Base-by-base conservation (phyloP, 2,329 filamentous ascomycete genomes). In the Aspergillus ochraceus region DNA sequence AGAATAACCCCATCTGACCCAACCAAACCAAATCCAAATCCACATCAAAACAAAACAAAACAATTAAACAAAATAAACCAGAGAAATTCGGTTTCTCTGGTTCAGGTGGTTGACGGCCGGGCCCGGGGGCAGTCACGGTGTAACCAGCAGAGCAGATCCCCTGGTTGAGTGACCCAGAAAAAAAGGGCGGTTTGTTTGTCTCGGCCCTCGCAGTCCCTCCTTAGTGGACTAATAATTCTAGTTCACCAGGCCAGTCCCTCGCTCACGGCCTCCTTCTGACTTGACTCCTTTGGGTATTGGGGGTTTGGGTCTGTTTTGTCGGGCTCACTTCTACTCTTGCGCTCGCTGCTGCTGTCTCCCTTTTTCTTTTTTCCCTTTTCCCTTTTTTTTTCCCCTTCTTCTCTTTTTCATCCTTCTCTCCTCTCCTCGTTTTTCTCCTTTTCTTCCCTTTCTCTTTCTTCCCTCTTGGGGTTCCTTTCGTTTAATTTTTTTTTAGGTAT, bases 131-230 rank as follows among this genome's bases (percentile, higher is more conserved):
- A 46, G 52, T 42, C 52, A 56, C 53, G 56, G 62, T 65, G 64
- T 66, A 63, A 66, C 64, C 54, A 52, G 60, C 53, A 53, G 58
- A 58, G 26, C n/a, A 46, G 39, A 52, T 55, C 59, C 58, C 53
- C 61, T 64, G 54, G 55, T 60, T 60, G 52, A 60, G 47, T 52
- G 59, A 59, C 57, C 57, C 46, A 51, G 49, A 55, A 49, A 46
- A 61, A 59, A 59, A 59, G 57, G 60, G 60, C 57, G 59, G 58
- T 59, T 61, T 63, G 61, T 64, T 59, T 64, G 61, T 63, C 61
- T 63, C 61, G 50, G 57, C 57, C 57, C 52, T 59, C 52, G 52
- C 52, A 54, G 55, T 59, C 49, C 22, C 49, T 57, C 36, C 39
- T 26, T 51, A 29, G 29, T 32, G 19, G 17, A n/a, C 24, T 29